Evolutionary conservation across 1,284 basidiomycete species (phyloP).

Genomic region (Pseudozyma pruni): DNA sequence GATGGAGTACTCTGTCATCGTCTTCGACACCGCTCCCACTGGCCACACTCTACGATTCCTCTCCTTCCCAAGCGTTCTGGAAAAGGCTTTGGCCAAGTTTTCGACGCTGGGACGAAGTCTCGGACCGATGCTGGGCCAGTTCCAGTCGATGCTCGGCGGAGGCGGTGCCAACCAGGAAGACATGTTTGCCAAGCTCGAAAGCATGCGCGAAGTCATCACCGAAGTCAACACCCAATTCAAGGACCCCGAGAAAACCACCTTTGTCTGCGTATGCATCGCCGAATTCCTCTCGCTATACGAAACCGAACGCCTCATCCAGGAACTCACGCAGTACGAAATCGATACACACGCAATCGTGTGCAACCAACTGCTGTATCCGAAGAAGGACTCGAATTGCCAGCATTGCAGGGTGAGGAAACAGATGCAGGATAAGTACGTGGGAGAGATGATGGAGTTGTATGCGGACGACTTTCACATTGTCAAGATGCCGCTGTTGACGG

Average conservation of each 20-base stretch:
- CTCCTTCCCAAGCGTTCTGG: constrained; percentile 95
- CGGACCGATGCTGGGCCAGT: constrained; percentile 83
- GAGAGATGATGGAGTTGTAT: constrained; percentile 66
- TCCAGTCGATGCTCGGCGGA: constrained; percentile 93
- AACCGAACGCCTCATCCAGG: constrained; percentile 96
- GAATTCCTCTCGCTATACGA: constrained; percentile 98
- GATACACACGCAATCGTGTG: constrained; percentile 99
- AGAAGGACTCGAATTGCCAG: constrained; percentile 88
- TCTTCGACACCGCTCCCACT: constrained; percentile 98
- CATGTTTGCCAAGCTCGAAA: constrained; percentile 97
- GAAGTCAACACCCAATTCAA: constrained; percentile 99
- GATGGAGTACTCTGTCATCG: constrained; percentile 99
- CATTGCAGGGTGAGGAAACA: constrained; percentile 92
- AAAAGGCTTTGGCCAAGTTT: constrained; percentile 96
- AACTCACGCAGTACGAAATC: constrained; percentile 94
- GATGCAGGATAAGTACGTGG: constrained; percentile 82
- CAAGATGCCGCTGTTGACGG: constrained; percentile 89
- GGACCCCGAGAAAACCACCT: constrained; percentile 94
- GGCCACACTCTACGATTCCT: constrained; percentile 98
- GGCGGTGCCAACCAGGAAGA: constrained; percentile 73
- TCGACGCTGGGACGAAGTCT: constrained; percentile 89
- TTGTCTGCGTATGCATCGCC: constrained; percentile 97
- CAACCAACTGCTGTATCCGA: constrained; percentile 95
- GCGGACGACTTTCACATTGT: constrained; percentile 66
- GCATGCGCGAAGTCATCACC: constrained; percentile 95